These are phyloP conservation scores for Phytophthora pluvialis DNA, from an alignment of 352 stramenopile species.

Conservation along the genomic window DNA sequence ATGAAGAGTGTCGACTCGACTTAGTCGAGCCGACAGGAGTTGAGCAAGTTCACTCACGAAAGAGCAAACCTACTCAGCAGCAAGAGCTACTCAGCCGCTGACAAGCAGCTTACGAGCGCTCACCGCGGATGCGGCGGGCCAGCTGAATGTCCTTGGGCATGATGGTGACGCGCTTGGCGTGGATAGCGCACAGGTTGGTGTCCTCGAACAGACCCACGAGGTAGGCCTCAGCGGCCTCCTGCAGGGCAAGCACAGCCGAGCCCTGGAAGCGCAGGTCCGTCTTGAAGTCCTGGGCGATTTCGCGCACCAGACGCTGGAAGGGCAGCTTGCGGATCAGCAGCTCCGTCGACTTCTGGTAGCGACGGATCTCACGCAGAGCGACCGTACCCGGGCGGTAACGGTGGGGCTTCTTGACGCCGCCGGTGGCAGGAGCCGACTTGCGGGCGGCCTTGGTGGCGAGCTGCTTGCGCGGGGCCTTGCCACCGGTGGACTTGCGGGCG, in stretches of 20 bases:
- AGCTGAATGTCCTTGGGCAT: slow-evolving; percentile 96
- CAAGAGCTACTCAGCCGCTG: slow-evolving; percentile 72
- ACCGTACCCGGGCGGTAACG: slow-evolving; percentile 85
- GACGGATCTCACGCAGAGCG: slow-evolving; percentile 96
- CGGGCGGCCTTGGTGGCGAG: slow-evolving; percentile 92
- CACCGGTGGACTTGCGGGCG: slow-evolving; percentile 94
- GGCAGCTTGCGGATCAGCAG: slow-evolving; percentile 97
- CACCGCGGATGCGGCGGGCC: slow-evolving; percentile 90
- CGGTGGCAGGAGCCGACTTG: slow-evolving; percentile 90
- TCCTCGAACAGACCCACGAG: slow-evolving; percentile 86
- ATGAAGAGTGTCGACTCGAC: slow-evolving; percentile 24
- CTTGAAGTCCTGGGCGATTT: slow-evolving; percentile 89
- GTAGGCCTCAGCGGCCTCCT: slow-evolving; percentile 89
- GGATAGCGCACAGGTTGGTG: slow-evolving; percentile 94
- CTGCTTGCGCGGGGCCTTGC: slow-evolving; percentile 95
- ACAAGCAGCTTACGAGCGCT: slow-evolving; percentile 67
- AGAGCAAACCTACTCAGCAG: slow-evolving; percentile 47
- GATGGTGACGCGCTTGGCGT: slow-evolving; percentile 94
- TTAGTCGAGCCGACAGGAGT: slow-evolving; percentile 9
- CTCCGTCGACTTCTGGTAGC: slow-evolving; percentile 96
- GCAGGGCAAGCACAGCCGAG: slow-evolving; percentile 81
- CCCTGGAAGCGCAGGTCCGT: slow-evolving; percentile 91
- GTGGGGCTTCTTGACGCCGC: slow-evolving; percentile 94
- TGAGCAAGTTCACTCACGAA: not conserved
- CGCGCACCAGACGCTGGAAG: slow-evolving; percentile 95